Evolutionary conservation across 2,329 filamentous ascomycete species (phyloP), one percentile per base, ranked within the genome.

Genomic region (Cladophialophora bantiana): DNA sequence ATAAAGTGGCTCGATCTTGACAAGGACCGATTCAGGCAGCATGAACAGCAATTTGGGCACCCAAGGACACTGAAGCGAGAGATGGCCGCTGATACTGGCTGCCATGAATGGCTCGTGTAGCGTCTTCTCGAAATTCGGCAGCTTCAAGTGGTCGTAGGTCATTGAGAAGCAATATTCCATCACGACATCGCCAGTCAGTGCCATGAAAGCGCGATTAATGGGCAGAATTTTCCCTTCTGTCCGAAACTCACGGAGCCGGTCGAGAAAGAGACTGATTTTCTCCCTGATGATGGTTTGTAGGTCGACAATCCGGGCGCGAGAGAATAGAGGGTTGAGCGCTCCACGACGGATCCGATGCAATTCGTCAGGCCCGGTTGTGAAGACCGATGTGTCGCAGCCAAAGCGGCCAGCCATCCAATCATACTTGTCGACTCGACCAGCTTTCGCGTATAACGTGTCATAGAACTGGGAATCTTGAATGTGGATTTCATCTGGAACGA

Each of bases 291-390:
- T 67, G 55, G 65, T 62, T 63, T 74, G 70, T 18, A 74, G 66
- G 13, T 67, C 63, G 31, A 73, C 69, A 34, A 78, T 76, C 15
- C 75, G 72, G 34, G 67, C 59, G 38, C 68, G 73, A 3, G 76
- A 76, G 68, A 78, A 78, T 68, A 74, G 77, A 2, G 77, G 77
- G 56, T 76, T 77, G 68, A 78, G 73, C 18, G 74, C 73, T 34
- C 73, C 70, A 1, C 77, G 75, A 0, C 73, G 70, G 10, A 75
- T 64, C 1, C 73, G 72, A 67, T 78, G 77, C 7, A 68, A 71
- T 9, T 70, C 70, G 60, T 77, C 72, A 31, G 75, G 70, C 36
- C 73, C 67, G 1, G 73, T 70, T 7, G 72, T 72, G 59, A 78
- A 77, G 72, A 77, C 73, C 54, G 75, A 72, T 0, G 54, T 65